Percentiles rank a stretch among this genome's conserved stretches.
phyloP scores from a whole-genome alignment of 352 stramenopile genomes.

The Hyaloperonospora arabidopsidis region DNA sequence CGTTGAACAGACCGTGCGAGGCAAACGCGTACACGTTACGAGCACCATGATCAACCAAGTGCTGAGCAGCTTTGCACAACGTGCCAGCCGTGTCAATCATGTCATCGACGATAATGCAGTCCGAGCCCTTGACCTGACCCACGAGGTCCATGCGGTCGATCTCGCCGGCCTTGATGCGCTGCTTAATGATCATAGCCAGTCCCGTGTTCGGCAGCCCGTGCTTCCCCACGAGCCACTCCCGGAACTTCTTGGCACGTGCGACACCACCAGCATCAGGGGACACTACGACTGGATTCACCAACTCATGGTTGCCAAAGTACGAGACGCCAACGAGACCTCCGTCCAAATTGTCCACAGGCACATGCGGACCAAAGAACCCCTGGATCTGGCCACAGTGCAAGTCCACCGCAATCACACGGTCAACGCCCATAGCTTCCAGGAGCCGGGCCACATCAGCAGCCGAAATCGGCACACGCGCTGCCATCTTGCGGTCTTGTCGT shows the following conservation, averaged over 20 bases:
- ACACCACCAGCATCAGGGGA: slow-evolving; percentile 98
- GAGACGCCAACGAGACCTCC: slow-evolving; percentile 91
- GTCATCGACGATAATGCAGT: slow-evolving; percentile 99
- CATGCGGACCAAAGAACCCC: slow-evolving; percentile 98
- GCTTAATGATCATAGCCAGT: slow-evolving; percentile 99
- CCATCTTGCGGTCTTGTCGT: slow-evolving; percentile 88
- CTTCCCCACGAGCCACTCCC: slow-evolving; percentile 96
- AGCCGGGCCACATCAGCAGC: slow-evolving; percentile 80
- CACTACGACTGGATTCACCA: slow-evolving; percentile 99
- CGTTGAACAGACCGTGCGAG: slow-evolving; percentile 96
- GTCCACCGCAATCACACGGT: slow-evolving; percentile 83
- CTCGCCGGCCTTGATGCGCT: slow-evolving; percentile 95
- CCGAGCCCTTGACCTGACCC: slow-evolving; percentile 95
- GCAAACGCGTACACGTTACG: slow-evolving; percentile 98
- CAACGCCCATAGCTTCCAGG: slow-evolving; percentile 82
- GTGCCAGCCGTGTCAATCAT: slow-evolving; percentile 99
- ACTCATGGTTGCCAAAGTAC: slow-evolving; percentile 93
- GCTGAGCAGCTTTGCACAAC: slow-evolving; percentile 96
- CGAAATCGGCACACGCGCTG: slow-evolving; percentile 97
- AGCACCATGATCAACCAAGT: slow-evolving; percentile 92
- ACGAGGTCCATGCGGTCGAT: slow-evolving; percentile 99
- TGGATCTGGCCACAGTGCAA: slow-evolving; percentile 88
- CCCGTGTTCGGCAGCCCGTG: slow-evolving; percentile 95
- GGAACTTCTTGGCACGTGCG: slow-evolving; percentile 99
- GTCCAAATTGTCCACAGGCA: slow-evolving; percentile 99